These are phyloP conservation scores for Oxyria digyna DNA, from an alignment of 148 eudicot genomes.

Conservation along the genomic window DNA sequence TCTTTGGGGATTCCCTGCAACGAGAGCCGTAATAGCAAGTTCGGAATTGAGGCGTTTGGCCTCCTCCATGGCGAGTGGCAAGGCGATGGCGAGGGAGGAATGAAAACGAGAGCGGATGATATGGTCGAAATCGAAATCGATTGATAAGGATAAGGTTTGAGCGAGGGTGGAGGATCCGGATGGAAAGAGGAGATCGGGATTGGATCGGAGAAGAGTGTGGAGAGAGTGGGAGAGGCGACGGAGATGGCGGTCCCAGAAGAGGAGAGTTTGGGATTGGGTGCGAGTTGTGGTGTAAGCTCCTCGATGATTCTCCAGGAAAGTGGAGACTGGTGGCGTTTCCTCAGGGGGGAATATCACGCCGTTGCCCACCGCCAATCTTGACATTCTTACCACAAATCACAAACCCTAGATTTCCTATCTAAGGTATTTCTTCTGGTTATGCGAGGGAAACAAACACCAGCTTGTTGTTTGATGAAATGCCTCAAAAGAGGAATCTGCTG, in stretches of 20 bases:
- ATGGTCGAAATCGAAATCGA: conserved; percentile 47
- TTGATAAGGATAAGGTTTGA: background rate
- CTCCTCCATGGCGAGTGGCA: conserved; percentile 32
- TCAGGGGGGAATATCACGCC: conserved; percentile 35
- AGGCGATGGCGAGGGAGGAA: conserved; percentile 27
- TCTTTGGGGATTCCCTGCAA: conserved; percentile 51
- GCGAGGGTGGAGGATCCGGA: conserved; percentile 5
- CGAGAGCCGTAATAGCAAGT: conserved; percentile 49
- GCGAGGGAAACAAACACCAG: too few species aligned
- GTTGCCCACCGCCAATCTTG: too few species aligned
- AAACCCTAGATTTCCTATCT: too few species aligned
- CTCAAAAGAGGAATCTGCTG: background rate
- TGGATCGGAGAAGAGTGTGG: conserved; percentile 26
- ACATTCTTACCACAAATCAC: too few species aligned
- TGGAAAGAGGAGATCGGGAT: conserved; percentile 43
- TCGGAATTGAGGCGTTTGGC: conserved; percentile 32
- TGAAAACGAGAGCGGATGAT: conserved; percentile 27
- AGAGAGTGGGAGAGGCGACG: conserved; percentile 60
- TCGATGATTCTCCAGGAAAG: conserved; percentile 59
- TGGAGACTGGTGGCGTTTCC: conserved; percentile 40
- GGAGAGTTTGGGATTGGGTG: conserved; percentile 46
- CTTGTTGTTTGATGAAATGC: background rate
- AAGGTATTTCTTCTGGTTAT: too few species aligned
- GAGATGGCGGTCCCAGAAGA: conserved; percentile 75
- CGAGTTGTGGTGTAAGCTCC: conserved; percentile 98